Evolutionary conservation across 2,329 filamentous ascomycete genomes (phyloP).

Genomic region (Aureobasidium uvarum): DNA sequence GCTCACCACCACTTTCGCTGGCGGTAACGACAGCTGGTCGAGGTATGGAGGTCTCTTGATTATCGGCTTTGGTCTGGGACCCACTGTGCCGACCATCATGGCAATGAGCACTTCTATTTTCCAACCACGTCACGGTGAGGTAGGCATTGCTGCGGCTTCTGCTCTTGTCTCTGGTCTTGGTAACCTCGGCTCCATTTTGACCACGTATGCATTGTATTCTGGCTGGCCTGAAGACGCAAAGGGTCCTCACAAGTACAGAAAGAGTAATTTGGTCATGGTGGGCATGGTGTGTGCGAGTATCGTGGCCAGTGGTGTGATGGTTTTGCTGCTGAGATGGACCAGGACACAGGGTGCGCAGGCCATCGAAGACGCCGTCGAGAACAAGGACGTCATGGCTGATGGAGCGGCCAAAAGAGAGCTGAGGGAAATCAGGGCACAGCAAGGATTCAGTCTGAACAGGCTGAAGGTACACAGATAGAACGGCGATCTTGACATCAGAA

Average conservation of each 20-base stretch:
- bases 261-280: slow-evolving; percentile 85
- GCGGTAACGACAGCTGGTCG: slow-evolving; percentile 66
- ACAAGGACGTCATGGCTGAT: slow-evolving; percentile 37
- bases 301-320: slow-evolving; percentile 67
- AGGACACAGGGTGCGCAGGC: slow-evolving; percentile 34
- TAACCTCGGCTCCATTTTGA: slow-evolving; percentile 81
- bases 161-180: slow-evolving; percentile 84
- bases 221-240: slow-evolving; percentile 75
- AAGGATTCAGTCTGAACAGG: slow-evolving; percentile 9
- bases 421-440: neutral
- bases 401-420: slow-evolving; percentile 43
- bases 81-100: slow-evolving; percentile 91
- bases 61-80: slow-evolving; percentile 85
- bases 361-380: slow-evolving; percentile 27
- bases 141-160: slow-evolving; percentile 81
- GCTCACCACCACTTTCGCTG: slow-evolving; percentile 74
- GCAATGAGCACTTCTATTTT: slow-evolving; percentile 91
- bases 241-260: slow-evolving; percentile 67
- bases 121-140: slow-evolving; percentile 82
- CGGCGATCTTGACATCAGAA: neutral
- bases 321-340: slow-evolving; percentile 55
- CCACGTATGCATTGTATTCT: slow-evolving; percentile 84
- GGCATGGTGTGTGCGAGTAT: slow-evolving; percentile 80
- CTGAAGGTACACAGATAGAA: slow-evolving; percentile 15
- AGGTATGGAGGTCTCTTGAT: slow-evolving; percentile 86